A percentile compares a stretch with the other conserved stretches of the same genome.
Conservation (phyloP, 2,329 filamentous ascomycete species). For the Diaporthe australafricana region DNA sequence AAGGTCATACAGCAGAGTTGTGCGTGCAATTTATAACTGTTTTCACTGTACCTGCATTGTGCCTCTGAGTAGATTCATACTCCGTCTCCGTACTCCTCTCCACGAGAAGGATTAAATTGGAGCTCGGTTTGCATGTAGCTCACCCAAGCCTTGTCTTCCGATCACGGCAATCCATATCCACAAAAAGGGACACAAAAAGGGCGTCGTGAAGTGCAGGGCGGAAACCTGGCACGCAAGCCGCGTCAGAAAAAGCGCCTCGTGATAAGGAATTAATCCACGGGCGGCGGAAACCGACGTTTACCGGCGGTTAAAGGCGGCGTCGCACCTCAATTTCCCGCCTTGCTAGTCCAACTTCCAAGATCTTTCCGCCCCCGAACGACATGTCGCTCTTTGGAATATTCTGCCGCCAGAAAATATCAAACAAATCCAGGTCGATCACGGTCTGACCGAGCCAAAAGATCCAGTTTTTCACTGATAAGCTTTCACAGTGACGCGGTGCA, state of each 20-base stretch:
- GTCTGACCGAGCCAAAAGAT: not conserved
- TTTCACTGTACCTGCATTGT: not conserved
- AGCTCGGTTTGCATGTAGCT: not conserved
- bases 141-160: not conserved
- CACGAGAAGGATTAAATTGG: not conserved
- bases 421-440: not conserved
- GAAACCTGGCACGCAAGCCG: not conserved
- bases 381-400: not conserved
- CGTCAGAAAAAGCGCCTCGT: not conserved
- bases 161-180: conserved; percentile 1
- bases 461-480: not conserved
- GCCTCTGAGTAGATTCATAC: no score
- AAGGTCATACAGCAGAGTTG: no score
- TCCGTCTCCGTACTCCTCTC: not conserved
- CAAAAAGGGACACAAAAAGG: conserved; percentile 10
- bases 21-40: no score
- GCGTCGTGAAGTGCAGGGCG: not conserved
- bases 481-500: not conserved
- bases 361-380: not conserved
- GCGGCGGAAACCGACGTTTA: conserved; percentile 40
- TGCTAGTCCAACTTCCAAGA: not conserved
- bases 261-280: not conserved
- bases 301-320: conserved; percentile 43
- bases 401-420: not conserved
- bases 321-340: conserved; percentile 32